Evolutionary conservation across 2,329 filamentous ascomycete genomes (phyloP).

Genomic region (Proliferodiscus dingleyae): DNA sequence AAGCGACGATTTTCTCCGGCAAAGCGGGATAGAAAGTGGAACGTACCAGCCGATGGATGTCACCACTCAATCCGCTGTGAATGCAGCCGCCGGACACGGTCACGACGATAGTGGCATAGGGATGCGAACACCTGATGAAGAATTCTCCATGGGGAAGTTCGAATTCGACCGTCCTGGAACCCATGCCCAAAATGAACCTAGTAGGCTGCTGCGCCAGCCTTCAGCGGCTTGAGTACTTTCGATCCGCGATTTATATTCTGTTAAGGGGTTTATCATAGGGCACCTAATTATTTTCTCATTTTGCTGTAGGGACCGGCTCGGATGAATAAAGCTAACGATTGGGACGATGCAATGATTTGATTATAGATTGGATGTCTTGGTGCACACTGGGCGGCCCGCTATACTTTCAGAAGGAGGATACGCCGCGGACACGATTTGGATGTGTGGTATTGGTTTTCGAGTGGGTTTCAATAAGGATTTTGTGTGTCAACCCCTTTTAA

Average conservation of each 20-base stretch:
- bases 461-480: not conserved
- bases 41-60: slow-evolving; percentile 30
- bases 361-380: slow-evolving; percentile 20
- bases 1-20: slow-evolving; percentile 29
- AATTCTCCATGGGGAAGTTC: slow-evolving; percentile 58
- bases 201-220: slow-evolving; percentile 16
- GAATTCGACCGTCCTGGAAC: slow-evolving; percentile 33
- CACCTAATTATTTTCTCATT: slow-evolving; percentile 13
- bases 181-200: slow-evolving; percentile 19
- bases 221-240: slow-evolving; percentile 11
- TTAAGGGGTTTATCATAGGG: slow-evolving; percentile 8
- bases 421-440: no score
- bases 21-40: slow-evolving; percentile 16
- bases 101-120: slow-evolving; percentile 74
- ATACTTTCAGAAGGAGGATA: not conserved
- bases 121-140: slow-evolving; percentile 62
- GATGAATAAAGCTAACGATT: slow-evolving; percentile 20
- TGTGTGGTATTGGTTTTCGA: slow-evolving; percentile 4
- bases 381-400: slow-evolving; percentile 18
- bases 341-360: slow-evolving; percentile 22
- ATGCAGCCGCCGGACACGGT: slow-evolving; percentile 45
- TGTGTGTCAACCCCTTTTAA: not conserved
- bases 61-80: slow-evolving; percentile 41
- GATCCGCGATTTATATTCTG: not conserved
- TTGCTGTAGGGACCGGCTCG: slow-evolving; percentile 16